phyloP scores from a whole-genome alignment of 169 alveolate genomes.

The Plasmodium ovale region DNA sequence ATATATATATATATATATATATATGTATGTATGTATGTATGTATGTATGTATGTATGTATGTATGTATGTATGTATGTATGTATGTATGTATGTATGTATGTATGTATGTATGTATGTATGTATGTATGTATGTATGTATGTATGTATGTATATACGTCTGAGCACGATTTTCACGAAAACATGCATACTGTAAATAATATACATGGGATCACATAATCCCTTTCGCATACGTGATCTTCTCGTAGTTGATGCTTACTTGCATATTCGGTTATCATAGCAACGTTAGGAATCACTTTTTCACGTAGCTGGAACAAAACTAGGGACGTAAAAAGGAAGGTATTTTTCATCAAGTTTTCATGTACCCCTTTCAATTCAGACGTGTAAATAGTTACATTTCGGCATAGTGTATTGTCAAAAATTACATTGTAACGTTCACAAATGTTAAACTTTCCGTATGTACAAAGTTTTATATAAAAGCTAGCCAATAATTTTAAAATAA shows the following conservation, averaged over 20 bases:
- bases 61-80: not conserved
- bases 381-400: not conserved
- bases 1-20: not conserved
- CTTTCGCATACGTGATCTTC: too few species aligned
- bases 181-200: not conserved
- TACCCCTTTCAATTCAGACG: slow-evolving; percentile 26
- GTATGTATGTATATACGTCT: not conserved
- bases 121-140: not conserved
- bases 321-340: slow-evolving; percentile 23
- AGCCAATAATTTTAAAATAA: slow-evolving; percentile 57
- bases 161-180: not conserved
- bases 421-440: slow-evolving; percentile 33
- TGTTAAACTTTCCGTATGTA: slow-evolving; percentile 12
- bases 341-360: slow-evolving; percentile 52
- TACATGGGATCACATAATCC: too few species aligned
- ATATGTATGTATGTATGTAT: not conserved
- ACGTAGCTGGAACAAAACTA: slow-evolving; percentile 18
- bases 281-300: slow-evolving; percentile 15
- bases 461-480: slow-evolving; percentile 43
- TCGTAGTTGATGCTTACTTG: slow-evolving; percentile 63
- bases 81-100: not conserved
- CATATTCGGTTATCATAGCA: slow-evolving; percentile 38
- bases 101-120: not conserved
- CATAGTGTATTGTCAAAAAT: slow-evolving; percentile 16
- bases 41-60: not conserved